Conservation (phyloP, 1,139 yeast genomes). For the Insectozyma bohioensis region DNA sequence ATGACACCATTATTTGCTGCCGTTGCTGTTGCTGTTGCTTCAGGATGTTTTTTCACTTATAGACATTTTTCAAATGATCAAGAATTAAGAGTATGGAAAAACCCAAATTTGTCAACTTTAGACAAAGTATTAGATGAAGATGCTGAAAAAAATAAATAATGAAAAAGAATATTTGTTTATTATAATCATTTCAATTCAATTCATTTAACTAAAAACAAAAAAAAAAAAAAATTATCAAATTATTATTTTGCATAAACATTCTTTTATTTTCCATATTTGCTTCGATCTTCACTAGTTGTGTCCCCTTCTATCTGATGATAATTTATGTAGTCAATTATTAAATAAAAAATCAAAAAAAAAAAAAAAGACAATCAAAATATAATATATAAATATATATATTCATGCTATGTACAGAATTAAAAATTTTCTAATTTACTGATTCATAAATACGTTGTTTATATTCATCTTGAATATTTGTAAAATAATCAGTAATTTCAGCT, state of each 20-base stretch:
- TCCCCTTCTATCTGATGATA: background rate
- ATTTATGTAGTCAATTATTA: constrained; percentile 2
- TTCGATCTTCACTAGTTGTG: background rate
- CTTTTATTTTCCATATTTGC: background rate
- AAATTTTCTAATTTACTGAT: constrained; percentile 8
- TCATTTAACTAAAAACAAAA: constrained; percentile 8
- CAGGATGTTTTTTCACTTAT: constrained; percentile 69
- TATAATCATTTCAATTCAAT: constrained; percentile 1
- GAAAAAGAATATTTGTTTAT: background rate
- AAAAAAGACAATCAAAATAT: too few species aligned
- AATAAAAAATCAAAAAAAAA: constrained; percentile 2
- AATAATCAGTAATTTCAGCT: constrained; percentile 79
- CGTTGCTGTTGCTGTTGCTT: constrained; percentile 61
- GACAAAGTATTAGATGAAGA: constrained; percentile 60
- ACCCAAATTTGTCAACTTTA: constrained; percentile 57
- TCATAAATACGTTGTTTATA: constrained; percentile 11
- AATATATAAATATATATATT: constrained; percentile 3
- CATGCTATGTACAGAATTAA: too few species aligned
- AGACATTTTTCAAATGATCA: constrained; percentile 69
- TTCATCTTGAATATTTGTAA: constrained; percentile 48
- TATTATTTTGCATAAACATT: constrained; percentile 1
- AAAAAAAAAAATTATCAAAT: background rate
- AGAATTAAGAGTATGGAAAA: constrained; percentile 69
- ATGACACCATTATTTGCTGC: constrained; percentile 70
- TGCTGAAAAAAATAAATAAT: constrained; percentile 31